Percentiles rank a stretch among this genome's conserved stretches.
Evolutionary conservation across 805 yeast species (phyloP).

Genomic region (Monosporozyma servazzii): DNA sequence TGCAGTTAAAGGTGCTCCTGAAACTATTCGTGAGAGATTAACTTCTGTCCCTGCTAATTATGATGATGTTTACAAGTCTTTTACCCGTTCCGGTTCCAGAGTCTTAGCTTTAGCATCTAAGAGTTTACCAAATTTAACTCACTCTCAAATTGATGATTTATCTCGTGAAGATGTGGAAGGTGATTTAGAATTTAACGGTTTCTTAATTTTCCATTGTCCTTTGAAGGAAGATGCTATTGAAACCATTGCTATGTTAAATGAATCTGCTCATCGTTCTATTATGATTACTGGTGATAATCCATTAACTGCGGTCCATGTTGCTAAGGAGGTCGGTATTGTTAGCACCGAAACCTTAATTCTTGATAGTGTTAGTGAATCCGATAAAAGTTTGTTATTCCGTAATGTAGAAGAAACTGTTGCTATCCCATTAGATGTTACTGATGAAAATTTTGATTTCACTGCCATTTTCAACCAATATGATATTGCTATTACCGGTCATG

Average conservation of each 20-base stretch:
- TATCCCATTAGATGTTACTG: slow-evolving; percentile 56
- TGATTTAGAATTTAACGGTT: slow-evolving; percentile 74
- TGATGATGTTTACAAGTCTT: slow-evolving; percentile 78
- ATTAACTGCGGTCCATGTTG: slow-evolving; percentile 95
- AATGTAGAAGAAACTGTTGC: slow-evolving; percentile 67
- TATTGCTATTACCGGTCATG: slow-evolving; percentile 89
- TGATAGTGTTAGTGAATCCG: slow-evolving; percentile 72
- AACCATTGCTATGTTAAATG: slow-evolving; percentile 84
- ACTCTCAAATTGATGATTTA: slow-evolving; percentile 45
- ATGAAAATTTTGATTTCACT: slow-evolving; percentile 25
- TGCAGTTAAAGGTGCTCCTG: slow-evolving; percentile 97
- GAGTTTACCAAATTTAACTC: slow-evolving; percentile 44
- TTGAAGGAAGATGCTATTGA: slow-evolving; percentile 88
- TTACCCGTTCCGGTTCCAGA: slow-evolving; percentile 92
- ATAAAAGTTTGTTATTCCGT: slow-evolving; percentile 68
- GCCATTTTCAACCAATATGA: slow-evolving; percentile 63
- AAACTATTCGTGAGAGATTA: slow-evolving; percentile 78
- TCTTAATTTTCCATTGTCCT: slow-evolving; percentile 95
- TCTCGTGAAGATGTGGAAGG: slow-evolving; percentile 72
- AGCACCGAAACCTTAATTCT: slow-evolving; percentile 76
- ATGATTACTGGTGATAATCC: slow-evolving; percentile 99
- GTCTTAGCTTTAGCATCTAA: slow-evolving; percentile 93
- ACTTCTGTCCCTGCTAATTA: slow-evolving; percentile 62
- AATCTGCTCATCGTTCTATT: slow-evolving; percentile 87
- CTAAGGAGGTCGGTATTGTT: slow-evolving; percentile 82